Evolutionary conservation across 1,284 basidiomycete species (phyloP), one percentile per base, ranked within the genome.

Genomic region (Rhodotorula mucilaginosa): DNA sequence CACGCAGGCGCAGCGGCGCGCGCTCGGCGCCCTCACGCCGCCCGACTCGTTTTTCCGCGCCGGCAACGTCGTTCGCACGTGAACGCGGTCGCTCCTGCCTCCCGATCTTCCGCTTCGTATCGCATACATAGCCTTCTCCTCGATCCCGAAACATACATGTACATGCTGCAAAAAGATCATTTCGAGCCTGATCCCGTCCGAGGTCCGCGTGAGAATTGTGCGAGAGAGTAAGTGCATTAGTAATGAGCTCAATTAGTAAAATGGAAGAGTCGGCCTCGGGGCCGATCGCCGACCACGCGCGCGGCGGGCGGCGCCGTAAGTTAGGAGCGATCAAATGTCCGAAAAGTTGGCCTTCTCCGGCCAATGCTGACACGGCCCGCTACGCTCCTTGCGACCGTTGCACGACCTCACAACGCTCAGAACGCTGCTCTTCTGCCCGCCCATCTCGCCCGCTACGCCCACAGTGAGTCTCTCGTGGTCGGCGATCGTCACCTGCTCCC

Each of bases 1-100:
- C 74, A 93, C 93, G 15, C 89, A 86, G 44, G 92, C 93, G 80
- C 96, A 97, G 91, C 88, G 95, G 44, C 90, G 96, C 59, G 96
- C 96, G 2, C 89, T 98, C 26, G 90, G 94, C 3, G 89, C 93
- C 10, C 94, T 93, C 81, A 93, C 92, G 15, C 91, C 91, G 72
- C 93, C 93, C 2, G 92, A 95, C 79, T 87, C 92, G 34, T 92
- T 94, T 86, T 96, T 95, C 75, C 67, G 70, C 23, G 8, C 21
- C 31, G 70, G 70, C 13, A 61, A 64, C 18, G 60, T 68, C n/a
- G 26, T 58, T 5, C 6, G 39, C 8, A 31, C 58, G 5, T 67
- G 47, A 64, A 26, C 29, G 8, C 16, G 21, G 16, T 16, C 12
- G 15, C 26, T 52, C 16, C 18, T 31, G 0, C 16, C 1, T 23